Evolutionary conservation across 1,139 yeast genomes (phyloP).

Genomic region (Debaryomycetaceae sp.): DNA sequence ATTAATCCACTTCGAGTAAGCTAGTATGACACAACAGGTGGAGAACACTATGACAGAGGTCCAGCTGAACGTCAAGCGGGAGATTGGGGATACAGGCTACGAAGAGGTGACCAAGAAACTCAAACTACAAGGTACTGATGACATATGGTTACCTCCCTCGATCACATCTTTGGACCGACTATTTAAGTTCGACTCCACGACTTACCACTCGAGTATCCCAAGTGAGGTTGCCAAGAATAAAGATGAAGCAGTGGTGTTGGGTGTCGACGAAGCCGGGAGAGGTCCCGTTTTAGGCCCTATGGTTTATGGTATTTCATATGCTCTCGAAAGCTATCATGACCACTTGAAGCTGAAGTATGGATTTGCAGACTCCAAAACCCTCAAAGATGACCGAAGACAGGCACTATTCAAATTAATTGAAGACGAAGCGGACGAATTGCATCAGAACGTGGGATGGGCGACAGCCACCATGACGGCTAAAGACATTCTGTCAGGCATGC

Average conservation of each 20-base stretch:
- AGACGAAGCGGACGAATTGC: slow-evolving; percentile 39
- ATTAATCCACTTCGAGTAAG: background rate
- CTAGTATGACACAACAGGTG: background rate
- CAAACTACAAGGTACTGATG: background rate
- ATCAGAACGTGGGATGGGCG: slow-evolving; percentile 77
- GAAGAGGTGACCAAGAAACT: background rate
- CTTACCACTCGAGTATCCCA: slow-evolving; percentile 35
- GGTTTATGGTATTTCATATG: slow-evolving; percentile 91
- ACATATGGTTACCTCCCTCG: slow-evolving; percentile 31
- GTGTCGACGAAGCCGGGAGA: slow-evolving; percentile 97
- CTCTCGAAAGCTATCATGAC: slow-evolving; percentile 52
- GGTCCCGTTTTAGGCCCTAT: slow-evolving; percentile 97
- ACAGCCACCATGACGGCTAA: slow-evolving; percentile 80
- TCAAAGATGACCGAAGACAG: slow-evolving; percentile 70
- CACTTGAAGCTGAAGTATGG: slow-evolving; percentile 58
- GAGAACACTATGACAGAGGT: background rate
- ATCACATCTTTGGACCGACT: slow-evolving; percentile 23
- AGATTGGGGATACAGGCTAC: background rate
- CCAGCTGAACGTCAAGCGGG: background rate
- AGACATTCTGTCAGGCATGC: slow-evolving; percentile 88
- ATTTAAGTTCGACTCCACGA: slow-evolving; percentile 27
- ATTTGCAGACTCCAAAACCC: slow-evolving; percentile 88
- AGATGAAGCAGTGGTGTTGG: slow-evolving; percentile 49
- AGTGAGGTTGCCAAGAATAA: slow-evolving; percentile 12
- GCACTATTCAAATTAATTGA: slow-evolving; percentile 60